Evolutionary conservation across 2,329 filamentous ascomycete species (phyloP), one percentile per base, ranked within the genome.

Genomic region (Cladosporium sp.): DNA sequence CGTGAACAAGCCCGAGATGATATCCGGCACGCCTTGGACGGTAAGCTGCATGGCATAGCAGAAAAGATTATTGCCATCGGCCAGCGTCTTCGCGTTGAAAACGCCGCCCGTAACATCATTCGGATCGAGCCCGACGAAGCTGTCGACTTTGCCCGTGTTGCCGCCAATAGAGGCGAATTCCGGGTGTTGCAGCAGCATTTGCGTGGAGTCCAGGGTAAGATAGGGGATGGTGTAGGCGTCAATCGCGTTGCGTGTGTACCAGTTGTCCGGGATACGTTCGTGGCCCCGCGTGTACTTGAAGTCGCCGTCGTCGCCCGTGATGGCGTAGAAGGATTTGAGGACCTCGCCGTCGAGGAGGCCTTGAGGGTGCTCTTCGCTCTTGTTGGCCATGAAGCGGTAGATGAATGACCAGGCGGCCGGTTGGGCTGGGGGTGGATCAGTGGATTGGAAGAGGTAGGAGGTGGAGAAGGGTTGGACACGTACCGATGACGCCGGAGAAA

Each of bases 41-140:
- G 65, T 54, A 13, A 67, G 38, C 49, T 70, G 54, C 41, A 69
- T 62, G 4, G 61, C 63, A 45, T 70, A 67, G 55, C 68, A 70
- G 2, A 65, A 55, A 12, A 70, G 61, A 47, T 68, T 68, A 59
- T 70, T 68, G 11, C 64, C 66, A 17, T 55, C 37, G 34, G 54
- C 30, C 1, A 62, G 50, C 4, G 45, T 54, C 1, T 37, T 18
- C 13, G 49, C 48, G 48, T 79, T 77, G 53, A 73, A 70, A 1
- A 78, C 59, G n/a, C 70, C 71, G 12, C 63, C 63, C 13, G 69
- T 70, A 7, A 74, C 50, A 43, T 70, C 58, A 7, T 37, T 51
- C 3, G 68, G 53, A 47, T 71, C 58, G 22, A 72, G 47, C 7
- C 66, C 67, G 24, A 60, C 59, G 55, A 70, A 70, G 18, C 62